A percentile compares a stretch with the other conserved stretches of the same genome.
Conservation (phyloP, 495 filamentous ascomycete species). For the Rusavskia elegans region DNA sequence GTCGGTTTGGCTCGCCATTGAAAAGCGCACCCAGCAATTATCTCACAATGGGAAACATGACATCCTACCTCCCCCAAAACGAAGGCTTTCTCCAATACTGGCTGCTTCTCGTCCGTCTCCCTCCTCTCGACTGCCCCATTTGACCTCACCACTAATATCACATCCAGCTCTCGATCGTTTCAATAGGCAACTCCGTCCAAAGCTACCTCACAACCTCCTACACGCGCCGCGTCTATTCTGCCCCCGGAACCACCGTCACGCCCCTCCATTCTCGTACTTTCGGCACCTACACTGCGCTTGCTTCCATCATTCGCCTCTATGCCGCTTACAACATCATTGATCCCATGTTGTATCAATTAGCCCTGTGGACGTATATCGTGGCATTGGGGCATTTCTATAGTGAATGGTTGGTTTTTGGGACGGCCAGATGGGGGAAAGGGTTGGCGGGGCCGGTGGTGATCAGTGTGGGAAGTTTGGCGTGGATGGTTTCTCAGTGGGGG, state of each 20-base stretch:
- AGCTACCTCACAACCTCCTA: constrained; percentile 48
- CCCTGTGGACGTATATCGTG: constrained; percentile 62
- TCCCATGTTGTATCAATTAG: constrained; percentile 57
- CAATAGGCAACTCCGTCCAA: constrained; percentile 54
- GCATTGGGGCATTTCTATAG: constrained; percentile 67
- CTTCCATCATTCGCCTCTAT: constrained; percentile 61
- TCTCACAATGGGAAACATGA: constrained; percentile 2
- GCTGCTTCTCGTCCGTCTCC: constrained; percentile 41
- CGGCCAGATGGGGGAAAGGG: constrained; percentile 48
- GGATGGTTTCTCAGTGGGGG: constrained; percentile 67
- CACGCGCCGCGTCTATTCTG: constrained; percentile 27
- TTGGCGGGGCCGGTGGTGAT: constrained; percentile 60
- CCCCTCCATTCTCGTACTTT: constrained; percentile 69
- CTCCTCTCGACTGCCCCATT: not conserved
- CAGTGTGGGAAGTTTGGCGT: constrained; percentile 48
- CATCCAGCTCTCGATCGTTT: constrained; percentile 35
- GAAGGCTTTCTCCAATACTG: constrained; percentile 49
- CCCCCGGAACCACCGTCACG: constrained; percentile 31
- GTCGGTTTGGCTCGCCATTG: too few species aligned
- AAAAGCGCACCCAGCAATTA: too few species aligned
- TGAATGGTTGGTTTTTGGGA: constrained; percentile 66
- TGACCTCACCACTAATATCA: not conserved
- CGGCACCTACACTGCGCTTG: constrained; percentile 79
- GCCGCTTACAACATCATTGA: constrained; percentile 72
- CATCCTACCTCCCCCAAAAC: constrained; percentile 31